Evolutionary conservation across 2,329 filamentous ascomycete genomes (phyloP).

Genomic region (Monosporascus sp.): DNA sequence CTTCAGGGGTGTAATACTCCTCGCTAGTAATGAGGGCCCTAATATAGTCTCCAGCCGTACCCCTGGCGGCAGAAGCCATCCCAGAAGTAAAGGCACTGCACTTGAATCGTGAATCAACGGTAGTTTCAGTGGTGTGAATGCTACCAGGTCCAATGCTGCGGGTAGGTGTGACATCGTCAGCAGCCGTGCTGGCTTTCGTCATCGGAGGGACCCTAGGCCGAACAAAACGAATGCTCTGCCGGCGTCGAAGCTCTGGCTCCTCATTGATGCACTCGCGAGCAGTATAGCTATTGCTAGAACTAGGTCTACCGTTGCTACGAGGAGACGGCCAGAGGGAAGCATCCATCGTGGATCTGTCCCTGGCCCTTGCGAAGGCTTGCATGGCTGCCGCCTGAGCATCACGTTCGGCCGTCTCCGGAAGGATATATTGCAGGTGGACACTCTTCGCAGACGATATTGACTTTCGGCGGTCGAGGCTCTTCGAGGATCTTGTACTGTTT

Average conservation of each 20-base stretch:
- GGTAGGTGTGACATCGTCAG: constrained; percentile 1
- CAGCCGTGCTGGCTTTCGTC: constrained; percentile 1
- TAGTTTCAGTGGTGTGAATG: background rate
- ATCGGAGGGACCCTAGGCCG: constrained; percentile 7
- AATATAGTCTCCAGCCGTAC: constrained; percentile 30
- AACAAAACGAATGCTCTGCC: constrained; percentile 54
- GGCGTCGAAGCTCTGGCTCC: constrained; percentile 30
- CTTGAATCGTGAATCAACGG: constrained; percentile 4
- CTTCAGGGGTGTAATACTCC: constrained; percentile 42
- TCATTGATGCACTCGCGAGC: constrained; percentile 11
- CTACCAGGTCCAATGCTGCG: constrained; percentile 1
- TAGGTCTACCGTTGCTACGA: constrained; percentile 14
- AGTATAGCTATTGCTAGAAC: constrained; percentile 7
- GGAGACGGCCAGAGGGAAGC: constrained; percentile 29
- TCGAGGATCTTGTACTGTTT: constrained; percentile 39
- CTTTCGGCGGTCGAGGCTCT: constrained; percentile 45
- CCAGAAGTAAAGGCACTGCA: constrained; percentile 18
- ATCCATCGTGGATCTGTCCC: constrained; percentile 33
- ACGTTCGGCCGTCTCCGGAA: constrained; percentile 43
- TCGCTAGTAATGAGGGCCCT: constrained; percentile 32
- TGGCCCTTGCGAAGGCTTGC: constrained; percentile 54
- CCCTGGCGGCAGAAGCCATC: constrained; percentile 24
- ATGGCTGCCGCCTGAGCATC: constrained; percentile 60
- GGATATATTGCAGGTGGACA: constrained; percentile 43
- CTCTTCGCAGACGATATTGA: constrained; percentile 46